Evolutionary conservation across 108 stramenopile species (phyloP).

Genomic region (Skeletonema menzelii): DNA sequence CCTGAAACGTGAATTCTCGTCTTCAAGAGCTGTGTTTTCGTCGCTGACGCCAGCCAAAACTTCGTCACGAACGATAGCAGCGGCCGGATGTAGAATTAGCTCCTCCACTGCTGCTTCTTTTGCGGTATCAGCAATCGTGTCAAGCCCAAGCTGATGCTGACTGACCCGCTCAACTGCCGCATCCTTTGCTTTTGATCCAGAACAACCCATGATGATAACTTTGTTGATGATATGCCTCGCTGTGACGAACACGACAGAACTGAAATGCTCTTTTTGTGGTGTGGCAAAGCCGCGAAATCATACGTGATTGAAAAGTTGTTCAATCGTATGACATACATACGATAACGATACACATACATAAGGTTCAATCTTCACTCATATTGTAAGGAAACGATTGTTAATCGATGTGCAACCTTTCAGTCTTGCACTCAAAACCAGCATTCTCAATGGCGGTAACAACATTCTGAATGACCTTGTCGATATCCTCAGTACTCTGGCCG

Average conservation of each 20-base stretch:
- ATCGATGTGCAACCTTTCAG: constrained; percentile 19
- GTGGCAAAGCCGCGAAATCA: not conserved
- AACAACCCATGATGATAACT: not conserved
- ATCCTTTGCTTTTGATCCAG: not conserved
- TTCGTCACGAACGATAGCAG: not conserved
- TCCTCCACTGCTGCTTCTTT: not conserved
- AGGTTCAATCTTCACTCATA: not conserved
- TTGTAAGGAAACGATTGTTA: not conserved
- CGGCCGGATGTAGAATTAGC: constrained; percentile 2
- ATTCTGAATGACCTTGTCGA: constrained; percentile 21
- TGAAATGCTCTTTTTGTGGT: not conserved
- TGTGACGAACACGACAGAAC: not conserved
- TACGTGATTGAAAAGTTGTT: not conserved
- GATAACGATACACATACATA: not conserved
- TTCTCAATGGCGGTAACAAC: constrained; percentile 34
- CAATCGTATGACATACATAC: not conserved
- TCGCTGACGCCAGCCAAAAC: not conserved
- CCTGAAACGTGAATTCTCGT: not conserved
- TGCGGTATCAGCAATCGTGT: not conserved
- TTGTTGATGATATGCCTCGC: too few relatives aligned
- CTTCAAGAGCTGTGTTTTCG: not conserved
- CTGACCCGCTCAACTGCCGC: not conserved
- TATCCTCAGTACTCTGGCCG: constrained; percentile 28
- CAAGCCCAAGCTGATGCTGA: not conserved
- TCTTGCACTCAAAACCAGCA: constrained; percentile 43